phyloP scores from a whole-genome alignment of 208 protist genomes.

The Leishmania gerbilli region DNA sequence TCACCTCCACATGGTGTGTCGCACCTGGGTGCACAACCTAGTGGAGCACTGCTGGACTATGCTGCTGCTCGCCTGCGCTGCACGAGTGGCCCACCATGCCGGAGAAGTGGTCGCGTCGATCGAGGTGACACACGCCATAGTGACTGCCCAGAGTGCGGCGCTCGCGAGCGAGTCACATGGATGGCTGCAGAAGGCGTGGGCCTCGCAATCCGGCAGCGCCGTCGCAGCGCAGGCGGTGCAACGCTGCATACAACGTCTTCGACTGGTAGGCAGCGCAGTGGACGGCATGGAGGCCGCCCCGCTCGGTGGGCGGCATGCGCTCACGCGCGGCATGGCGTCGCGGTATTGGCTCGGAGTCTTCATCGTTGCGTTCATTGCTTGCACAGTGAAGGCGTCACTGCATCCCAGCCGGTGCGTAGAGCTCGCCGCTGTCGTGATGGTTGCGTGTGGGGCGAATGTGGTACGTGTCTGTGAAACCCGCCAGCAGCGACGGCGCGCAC shows the following conservation, averaged over 20 bases:
- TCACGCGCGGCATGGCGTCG: not conserved
- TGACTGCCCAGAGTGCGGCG: constrained; percentile 1
- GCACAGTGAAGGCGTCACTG: not conserved
- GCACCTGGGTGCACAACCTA: not conserved
- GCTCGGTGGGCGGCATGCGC: not conserved
- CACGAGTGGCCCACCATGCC: not conserved
- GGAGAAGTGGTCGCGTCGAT: not conserved
- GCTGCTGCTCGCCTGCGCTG: not conserved
- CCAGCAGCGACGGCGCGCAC: constrained; percentile 7
- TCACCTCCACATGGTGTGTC: not conserved
- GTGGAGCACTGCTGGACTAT: not conserved
- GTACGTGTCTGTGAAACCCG: not conserved
- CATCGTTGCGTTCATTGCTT: not conserved
- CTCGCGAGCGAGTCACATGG: not conserved
- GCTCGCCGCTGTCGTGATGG: not conserved
- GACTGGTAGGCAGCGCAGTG: not conserved
- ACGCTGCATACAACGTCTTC: constrained; percentile 8
- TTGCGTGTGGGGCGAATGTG: not conserved
- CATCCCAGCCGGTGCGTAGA: not conserved
- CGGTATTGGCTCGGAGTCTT: not conserved
- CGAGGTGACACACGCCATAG: not conserved
- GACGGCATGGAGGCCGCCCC: not conserved
- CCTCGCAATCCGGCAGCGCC: constrained; percentile 5
- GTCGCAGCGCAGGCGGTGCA: constrained; percentile 18
- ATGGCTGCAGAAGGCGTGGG: constrained; percentile 27